Evolutionary conservation across 257 asterid genomes (phyloP), one percentile per base, ranked within the genome.

Genomic region (Solanum sitiens): DNA sequence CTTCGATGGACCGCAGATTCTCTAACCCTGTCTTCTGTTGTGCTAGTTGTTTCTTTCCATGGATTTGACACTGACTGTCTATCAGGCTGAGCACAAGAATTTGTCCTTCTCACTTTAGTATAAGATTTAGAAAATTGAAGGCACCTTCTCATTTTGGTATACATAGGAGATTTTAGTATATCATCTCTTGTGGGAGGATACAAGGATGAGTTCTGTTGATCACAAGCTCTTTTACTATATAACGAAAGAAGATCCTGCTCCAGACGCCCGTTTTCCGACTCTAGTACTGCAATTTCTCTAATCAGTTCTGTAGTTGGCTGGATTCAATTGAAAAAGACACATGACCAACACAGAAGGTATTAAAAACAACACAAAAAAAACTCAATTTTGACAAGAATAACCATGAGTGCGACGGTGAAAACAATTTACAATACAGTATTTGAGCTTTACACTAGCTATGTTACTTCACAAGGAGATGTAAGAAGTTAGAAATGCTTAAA

Each of bases 281-380:
- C 99, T 90, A 96, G 86, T 23, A 94, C 92, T 9, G 98, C 92
- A 83, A 97, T 96, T 86, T 97, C 99, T 92, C 89, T 93, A n/a
- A 95, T 94, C 86, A 97, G 95, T 89, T 96, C 97, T 85, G 96
- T 92, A 11, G 95, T 97, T 14, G 98, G 95, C 98, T 97, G 98
- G 87, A 92, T 90, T 13, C 14, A 71, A 47, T 67, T 86, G 42
- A 71, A 42, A 56, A 39, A 12, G 76, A 50, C 67, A 40, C 44
- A 63, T 21, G 15, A 39, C 72, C 37, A 23, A 14, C 42, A 37
- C 9, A 37, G 53, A 77, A 9, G 39, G 14, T 77, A 77, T 77
- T 37, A 75, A 75, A 39, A 75, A 40, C 21, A 75, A 23, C 84
- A 77, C 8, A 16, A 11, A 21, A 77, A 25, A 42, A 13, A 4